These are phyloP conservation scores for Tanacetum coccineum DNA, from an alignment of 129 eudicot species.

Conservation along the genomic window DNA sequence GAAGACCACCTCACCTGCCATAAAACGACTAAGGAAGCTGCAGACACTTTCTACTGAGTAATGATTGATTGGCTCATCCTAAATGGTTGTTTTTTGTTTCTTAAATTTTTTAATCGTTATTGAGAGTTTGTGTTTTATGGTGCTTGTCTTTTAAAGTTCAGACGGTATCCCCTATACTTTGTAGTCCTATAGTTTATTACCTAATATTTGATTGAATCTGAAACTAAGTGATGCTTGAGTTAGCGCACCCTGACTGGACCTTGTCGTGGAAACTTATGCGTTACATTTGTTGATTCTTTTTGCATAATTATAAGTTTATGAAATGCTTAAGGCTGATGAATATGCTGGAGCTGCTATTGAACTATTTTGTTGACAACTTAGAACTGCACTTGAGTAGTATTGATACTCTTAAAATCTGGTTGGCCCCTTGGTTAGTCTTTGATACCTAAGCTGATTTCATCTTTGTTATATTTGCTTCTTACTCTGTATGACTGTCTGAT, in stretches of 20 bases:
- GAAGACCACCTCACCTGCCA: slow-evolving; percentile 48
- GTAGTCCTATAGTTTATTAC: too few species aligned
- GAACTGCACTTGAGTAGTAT: background rate
- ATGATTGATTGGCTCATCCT: slow-evolving; percentile 23
- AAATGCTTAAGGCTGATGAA: background rate
- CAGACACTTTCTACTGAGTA: slow-evolving; percentile 36
- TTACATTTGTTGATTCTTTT: background rate
- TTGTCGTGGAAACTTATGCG: background rate
- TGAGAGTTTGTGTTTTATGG: slow-evolving; percentile 13
- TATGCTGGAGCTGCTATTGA: background rate
- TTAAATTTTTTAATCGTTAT: background rate
- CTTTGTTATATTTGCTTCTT: background rate
- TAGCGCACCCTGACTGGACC: background rate
- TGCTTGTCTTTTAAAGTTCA: slow-evolving; percentile 25
- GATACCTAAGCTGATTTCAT: too few species aligned
- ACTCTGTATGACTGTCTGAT: background rate
- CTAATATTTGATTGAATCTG: too few species aligned
- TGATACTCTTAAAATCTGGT: background rate
- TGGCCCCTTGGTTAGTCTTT: background rate
- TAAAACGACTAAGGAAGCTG: slow-evolving; percentile 53
- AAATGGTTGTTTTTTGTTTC: slow-evolving; percentile 6
- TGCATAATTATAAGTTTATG: slow-evolving; percentile 3
- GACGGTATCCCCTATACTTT: slow-evolving; percentile 24
- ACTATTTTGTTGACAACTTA: background rate
- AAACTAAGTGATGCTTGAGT: slow-evolving; percentile 6